Percentiles rank a stretch among this genome's conserved stretches.
phyloP scores from a whole-genome alignment of 257 asterid genomes.

The Leonotis leonurus region DNA sequence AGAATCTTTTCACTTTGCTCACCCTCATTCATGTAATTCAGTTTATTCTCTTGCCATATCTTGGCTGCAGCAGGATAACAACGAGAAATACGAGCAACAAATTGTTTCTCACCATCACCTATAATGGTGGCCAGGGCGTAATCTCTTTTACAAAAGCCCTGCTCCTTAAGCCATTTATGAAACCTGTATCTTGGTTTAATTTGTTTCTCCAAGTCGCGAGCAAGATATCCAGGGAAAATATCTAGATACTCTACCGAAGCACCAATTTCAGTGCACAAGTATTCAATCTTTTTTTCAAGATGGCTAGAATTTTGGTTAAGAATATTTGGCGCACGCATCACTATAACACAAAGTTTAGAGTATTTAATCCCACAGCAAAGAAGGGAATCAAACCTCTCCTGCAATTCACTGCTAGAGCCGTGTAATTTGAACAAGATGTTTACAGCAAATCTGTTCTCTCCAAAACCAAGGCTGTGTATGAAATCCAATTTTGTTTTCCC shows the following conservation, averaged over 20 bases:
- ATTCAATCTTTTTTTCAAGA: constrained; percentile 41
- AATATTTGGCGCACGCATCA: constrained; percentile 30
- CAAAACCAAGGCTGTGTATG: constrained; percentile 52
- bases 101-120: constrained; percentile 50
- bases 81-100: constrained; percentile 39
- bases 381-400: constrained; percentile 47
- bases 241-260: constrained; percentile 41
- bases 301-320: constrained; percentile 41
- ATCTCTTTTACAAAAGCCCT: constrained; percentile 31
- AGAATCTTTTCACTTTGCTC: neutral
- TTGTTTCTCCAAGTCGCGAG: constrained; percentile 49
- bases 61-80: constrained; percentile 32
- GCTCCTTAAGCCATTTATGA: constrained; percentile 48
- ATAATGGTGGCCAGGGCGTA: constrained; percentile 49
- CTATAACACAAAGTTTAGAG: constrained; percentile 43
- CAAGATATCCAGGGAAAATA: constrained; percentile 52
- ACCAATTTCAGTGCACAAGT: constrained; percentile 43
- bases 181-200: constrained; percentile 54
- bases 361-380: constrained; percentile 40
- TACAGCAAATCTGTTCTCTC: constrained; percentile 47
- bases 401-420: constrained; percentile 33
- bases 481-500: constrained; percentile 33
- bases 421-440: constrained; percentile 30
- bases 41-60: constrained; percentile 33
- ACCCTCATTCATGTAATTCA: neutral